phyloP scores from a whole-genome alignment of 1,139 yeast species.

The Sugiyamaella neomexicana region DNA sequence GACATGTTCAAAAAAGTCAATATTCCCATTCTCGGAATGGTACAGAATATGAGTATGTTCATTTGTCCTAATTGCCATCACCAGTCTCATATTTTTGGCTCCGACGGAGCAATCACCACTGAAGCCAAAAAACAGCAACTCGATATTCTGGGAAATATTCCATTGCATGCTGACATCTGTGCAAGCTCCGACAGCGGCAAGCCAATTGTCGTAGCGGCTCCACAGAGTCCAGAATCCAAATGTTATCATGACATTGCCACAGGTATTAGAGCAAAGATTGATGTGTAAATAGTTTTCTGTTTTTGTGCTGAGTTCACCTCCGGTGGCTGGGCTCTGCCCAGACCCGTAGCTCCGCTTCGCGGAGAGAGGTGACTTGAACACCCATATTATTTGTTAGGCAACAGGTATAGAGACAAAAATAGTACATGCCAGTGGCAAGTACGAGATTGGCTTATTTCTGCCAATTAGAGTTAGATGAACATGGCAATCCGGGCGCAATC shows the following conservation, averaged over 20 bases:
- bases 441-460: too few relatives aligned
- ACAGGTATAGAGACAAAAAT: too few relatives aligned
- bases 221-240: constrained; percentile 37
- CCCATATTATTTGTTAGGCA: too few relatives aligned
- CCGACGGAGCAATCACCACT: constrained; percentile 57
- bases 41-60: constrained; percentile 80
- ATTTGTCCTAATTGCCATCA: constrained; percentile 75
- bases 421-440: too few relatives aligned
- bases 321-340: neutral
- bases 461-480: too few relatives aligned
- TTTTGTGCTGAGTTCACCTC: too few relatives aligned
- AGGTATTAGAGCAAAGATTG: constrained; percentile 20
- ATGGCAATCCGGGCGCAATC: too few relatives aligned
- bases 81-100: constrained; percentile 73
- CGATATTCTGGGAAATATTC: constrained; percentile 63
- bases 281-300: constrained; percentile 10
- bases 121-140: constrained; percentile 57
- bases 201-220: constrained; percentile 57
- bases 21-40: constrained; percentile 75
- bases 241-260: constrained; percentile 35
- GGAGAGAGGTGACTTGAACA: too few relatives aligned
- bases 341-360: neutral
- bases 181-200: constrained; percentile 60
- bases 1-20: constrained; percentile 72
- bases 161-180: constrained; percentile 65